Percentiles rank a stretch among this genome's conserved stretches.
Evolutionary conservation across 2,329 filamentous ascomycete species (phyloP).

Genomic region (Colletotrichum viniferum): DNA sequence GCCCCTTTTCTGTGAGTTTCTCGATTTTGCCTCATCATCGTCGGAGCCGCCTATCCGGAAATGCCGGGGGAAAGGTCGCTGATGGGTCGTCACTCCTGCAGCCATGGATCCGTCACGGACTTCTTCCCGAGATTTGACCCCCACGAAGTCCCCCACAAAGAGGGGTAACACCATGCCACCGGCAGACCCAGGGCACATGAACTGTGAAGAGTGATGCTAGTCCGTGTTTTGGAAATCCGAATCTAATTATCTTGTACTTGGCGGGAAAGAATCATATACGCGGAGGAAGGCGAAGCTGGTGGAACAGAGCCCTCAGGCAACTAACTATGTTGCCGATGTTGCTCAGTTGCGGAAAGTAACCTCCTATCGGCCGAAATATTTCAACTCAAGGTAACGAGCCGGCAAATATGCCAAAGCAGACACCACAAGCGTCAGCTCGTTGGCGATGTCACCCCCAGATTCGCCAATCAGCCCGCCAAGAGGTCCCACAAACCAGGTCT

Average conservation of each 20-base stretch:
- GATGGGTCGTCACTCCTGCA: neutral
- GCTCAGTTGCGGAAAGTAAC: neutral
- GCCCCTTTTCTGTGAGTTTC: neutral
- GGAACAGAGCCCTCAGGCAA: neutral
- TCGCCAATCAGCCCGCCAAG: neutral
- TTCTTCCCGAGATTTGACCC: neutral
- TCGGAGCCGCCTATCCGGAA: neutral
- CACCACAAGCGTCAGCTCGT: neutral
- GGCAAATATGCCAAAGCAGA: neutral
- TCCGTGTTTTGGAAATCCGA: fast-evolving
- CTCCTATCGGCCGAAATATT: neutral
- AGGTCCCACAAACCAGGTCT: neutral
- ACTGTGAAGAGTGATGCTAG: neutral
- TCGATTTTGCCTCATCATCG: neutral
- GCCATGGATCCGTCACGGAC: neutral
- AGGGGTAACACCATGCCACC: neutral
- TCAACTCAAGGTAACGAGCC: neutral
- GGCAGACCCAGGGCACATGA: neutral
- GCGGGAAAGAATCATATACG: neutral
- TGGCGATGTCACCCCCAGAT: neutral
- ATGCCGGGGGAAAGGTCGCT: neutral
- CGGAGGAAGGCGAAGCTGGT: neutral
- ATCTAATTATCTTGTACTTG: neutral
- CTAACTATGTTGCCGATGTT: neutral
- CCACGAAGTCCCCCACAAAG: neutral